Percentiles rank a stretch among this genome's conserved stretches.
phyloP scores from a whole-genome alignment of 768 basidiomycete genomes.

The Sistotremastrum suecicum region DNA sequence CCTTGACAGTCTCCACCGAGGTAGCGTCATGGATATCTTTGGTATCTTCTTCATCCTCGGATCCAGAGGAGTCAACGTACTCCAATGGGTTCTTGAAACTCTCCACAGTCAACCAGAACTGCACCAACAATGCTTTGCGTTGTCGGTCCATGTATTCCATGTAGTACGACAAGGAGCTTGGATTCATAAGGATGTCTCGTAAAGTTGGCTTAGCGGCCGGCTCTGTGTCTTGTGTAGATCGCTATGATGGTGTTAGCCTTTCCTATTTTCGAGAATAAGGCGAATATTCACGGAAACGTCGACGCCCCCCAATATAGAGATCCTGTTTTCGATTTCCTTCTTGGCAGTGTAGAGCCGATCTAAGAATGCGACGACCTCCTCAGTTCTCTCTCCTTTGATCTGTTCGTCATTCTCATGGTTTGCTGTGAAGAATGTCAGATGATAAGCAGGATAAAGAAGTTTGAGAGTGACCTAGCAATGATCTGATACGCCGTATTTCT shows the following conservation, averaged over 20 bases:
- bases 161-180: slow-evolving; percentile 84
- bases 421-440: slow-evolving; percentile 24
- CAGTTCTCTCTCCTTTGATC: slow-evolving; percentile 76
- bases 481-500: slow-evolving; percentile 75
- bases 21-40: slow-evolving; percentile 20
- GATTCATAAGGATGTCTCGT: slow-evolving; percentile 74
- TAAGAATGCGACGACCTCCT: slow-evolving; percentile 75
- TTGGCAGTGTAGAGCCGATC: slow-evolving; percentile 85
- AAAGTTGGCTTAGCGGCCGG: slow-evolving; percentile 41
- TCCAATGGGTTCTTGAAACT: slow-evolving; percentile 96
- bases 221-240: slow-evolving; percentile 27
- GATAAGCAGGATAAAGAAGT: background rate
- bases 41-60: slow-evolving; percentile 48
- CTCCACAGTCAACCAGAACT: slow-evolving; percentile 96
- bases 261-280: too few species aligned
- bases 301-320: slow-evolving; percentile 61
- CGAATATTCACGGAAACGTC: slow-evolving; percentile 39
- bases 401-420: slow-evolving; percentile 81
- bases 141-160: slow-evolving; percentile 98
- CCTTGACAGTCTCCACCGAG: slow-evolving; percentile 48
- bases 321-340: slow-evolving; percentile 74
- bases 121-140: slow-evolving; percentile 69
- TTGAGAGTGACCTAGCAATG: slow-evolving; percentile 43
- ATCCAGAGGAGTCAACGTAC: slow-evolving; percentile 43
- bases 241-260: slow-evolving; percentile 2